phyloP scores from a whole-genome alignment of 1,284 basidiomycete species.

The Cryptococcus depauperatus region DNA sequence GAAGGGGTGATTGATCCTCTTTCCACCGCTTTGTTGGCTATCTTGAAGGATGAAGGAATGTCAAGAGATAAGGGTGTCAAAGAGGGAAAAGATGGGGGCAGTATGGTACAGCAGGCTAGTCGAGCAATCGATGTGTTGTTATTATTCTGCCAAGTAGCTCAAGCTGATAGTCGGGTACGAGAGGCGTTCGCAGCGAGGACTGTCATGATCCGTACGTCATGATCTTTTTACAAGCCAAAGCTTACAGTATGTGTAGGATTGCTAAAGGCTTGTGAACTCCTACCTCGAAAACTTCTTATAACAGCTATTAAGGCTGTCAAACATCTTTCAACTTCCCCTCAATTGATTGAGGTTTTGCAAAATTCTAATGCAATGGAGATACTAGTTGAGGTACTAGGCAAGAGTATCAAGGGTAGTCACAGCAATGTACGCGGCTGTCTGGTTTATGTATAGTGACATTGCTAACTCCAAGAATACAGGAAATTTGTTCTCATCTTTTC shows the following conservation, averaged over 20 bases:
- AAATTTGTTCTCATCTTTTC: conserved; percentile 73
- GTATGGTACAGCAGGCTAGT: background rate
- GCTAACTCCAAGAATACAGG: too few species aligned
- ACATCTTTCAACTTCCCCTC: conserved; percentile 86
- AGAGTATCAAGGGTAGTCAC: conserved; percentile 68
- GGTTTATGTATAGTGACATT: background rate
- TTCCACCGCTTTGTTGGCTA: conserved; percentile 77
- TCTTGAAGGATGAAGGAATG: conserved; percentile 70
- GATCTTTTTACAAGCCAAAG: background rate
- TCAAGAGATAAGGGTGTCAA: conserved; percentile 9
- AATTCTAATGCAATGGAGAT: conserved; percentile 93
- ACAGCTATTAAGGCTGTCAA: conserved; percentile 91
- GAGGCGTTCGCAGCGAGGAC: conserved; percentile 83
- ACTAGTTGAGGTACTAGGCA: conserved; percentile 71
- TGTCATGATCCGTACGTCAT: conserved; percentile 70
- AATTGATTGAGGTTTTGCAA: conserved; percentile 82
- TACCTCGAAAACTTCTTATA: conserved; percentile 76
- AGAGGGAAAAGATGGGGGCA: background rate
- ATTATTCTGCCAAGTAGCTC: conserved; percentile 90
- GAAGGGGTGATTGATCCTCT: conserved; percentile 90
- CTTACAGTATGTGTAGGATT: conserved; percentile 53
- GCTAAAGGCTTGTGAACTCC: conserved; percentile 69
- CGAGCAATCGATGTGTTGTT: conserved; percentile 85
- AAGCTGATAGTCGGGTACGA: conserved; percentile 84
- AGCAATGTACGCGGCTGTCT: conserved; percentile 67